Conservation (phyloP, 139 green algal genomes). For the Chlorella sp. region DNA sequence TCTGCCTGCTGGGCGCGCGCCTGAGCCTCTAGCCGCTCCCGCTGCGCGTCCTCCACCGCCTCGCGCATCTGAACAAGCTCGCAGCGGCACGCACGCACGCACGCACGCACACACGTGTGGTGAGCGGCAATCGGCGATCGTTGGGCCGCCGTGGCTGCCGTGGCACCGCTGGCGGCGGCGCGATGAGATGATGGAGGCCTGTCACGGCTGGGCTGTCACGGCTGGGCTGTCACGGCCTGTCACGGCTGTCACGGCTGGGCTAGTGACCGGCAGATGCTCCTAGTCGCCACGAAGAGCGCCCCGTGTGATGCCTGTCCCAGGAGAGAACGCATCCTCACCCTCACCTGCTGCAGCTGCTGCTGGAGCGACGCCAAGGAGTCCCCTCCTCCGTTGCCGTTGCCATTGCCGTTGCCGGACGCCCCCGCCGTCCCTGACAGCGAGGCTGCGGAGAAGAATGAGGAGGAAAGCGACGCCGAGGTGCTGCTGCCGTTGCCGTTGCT, state of each 20-base stretch:
- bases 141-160: not conserved
- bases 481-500: not conserved
- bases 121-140: not conserved
- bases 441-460: too few species aligned
- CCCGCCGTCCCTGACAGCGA: too few species aligned
- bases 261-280: too few species aligned
- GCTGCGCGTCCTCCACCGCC: not conserved
- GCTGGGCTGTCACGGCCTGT: not conserved
- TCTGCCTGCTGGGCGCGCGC: not conserved
- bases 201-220: not conserved
- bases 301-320: too few species aligned
- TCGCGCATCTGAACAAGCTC: not conserved
- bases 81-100: not conserved
- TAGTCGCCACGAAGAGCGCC: too few species aligned
- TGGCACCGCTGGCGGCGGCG: not conserved
- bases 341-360: too few species aligned
- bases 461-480: too few species aligned
- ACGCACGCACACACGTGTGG: not conserved
- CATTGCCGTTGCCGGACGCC: too few species aligned
- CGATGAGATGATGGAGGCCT: not conserved
- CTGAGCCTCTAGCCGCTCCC: not conserved
- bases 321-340: too few species aligned
- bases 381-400: too few species aligned
- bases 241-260: too few species aligned
- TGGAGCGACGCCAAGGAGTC: too few species aligned